Evolutionary conservation across 306 rosid genomes (phyloP), one percentile per base, ranked within the genome.

Genomic region (Styphnolobium japonicum): DNA sequence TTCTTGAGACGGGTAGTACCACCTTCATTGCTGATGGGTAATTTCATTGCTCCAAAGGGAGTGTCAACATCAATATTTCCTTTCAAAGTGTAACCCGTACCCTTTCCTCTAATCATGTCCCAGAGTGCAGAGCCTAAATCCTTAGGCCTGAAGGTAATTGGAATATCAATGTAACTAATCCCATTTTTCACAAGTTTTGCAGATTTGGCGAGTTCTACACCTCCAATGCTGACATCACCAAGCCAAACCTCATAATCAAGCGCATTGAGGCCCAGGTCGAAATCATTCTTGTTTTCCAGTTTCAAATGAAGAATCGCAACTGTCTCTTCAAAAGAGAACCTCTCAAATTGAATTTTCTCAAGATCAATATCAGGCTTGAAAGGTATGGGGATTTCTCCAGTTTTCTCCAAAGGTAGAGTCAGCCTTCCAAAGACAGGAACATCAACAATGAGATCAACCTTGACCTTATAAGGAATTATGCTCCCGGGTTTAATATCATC

Each of bases 101-200:
- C 98, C 75, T 29, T 88, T 71, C 97, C 98, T 71, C 94, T 85
- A 3, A 93, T 93, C 90, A 93, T 91, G 67, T 93, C 97, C 98
- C 97, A 91, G 19, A 93, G 66, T 1, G 97, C 98, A 57, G 94
- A 91, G 16, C 98, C 97, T 31, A 91, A 91, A 74, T 93, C 94
- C 81, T 91, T 89, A 8, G 97, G 98, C 86, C 85, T 89, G 66
- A 93, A 93, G 79, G 94, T 89, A 43, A 93, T 85, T n/a, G 98
- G 98, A 67, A 91, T 16, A 12, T 87, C 90, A 53, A 93, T 79
- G 40, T 56, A 61, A 68, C 74, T 85, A 33, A 88, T 65, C 11
- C 90, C 97, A 52, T 53, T 83, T 73, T 89, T 91, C 29, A 53
- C 81, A 71, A 93, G 57, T 14, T 84, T 86, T 12, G 88, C 86